A percentile compares a stretch with the other conserved stretches of the same genome.
Evolutionary conservation across 768 basidiomycete genomes (phyloP).

Genomic region (Clavulina sp.): DNA sequence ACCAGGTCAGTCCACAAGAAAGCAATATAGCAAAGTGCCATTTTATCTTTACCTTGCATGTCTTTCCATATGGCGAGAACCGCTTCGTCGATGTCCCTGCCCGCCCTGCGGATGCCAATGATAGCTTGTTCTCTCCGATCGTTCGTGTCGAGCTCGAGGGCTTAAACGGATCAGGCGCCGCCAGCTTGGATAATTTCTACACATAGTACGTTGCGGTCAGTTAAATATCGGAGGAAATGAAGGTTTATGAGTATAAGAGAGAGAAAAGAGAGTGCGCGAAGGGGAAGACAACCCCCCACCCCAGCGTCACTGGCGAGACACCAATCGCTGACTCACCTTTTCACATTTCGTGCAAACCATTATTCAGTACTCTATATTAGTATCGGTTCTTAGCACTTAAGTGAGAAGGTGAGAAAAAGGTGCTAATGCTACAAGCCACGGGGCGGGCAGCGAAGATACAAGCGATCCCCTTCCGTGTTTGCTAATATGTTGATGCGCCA

Average conservation of each 20-base stretch:
- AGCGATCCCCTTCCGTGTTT: neutral
- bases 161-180: constrained; percentile 75
- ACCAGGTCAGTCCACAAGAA: too few species aligned
- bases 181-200: constrained; percentile 80
- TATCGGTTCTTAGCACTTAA: neutral
- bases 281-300: neutral
- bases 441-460: neutral
- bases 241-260: neutral
- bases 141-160: constrained; percentile 57
- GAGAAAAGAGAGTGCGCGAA: too few species aligned
- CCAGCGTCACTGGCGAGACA: constrained; percentile 4
- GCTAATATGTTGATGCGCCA: neutral
- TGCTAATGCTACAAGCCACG: neutral
- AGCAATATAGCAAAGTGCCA: too few species aligned
- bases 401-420: neutral
- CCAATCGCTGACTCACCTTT: constrained; percentile 26
- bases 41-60: too few species aligned
- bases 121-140: constrained; percentile 72
- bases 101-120: constrained; percentile 19
- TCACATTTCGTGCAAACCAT: constrained; percentile 89
- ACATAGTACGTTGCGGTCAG: constrained; percentile 14
- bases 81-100: constrained; percentile 51
- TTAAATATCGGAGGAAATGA: too few species aligned
- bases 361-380: constrained; percentile 1
- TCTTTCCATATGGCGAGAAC: constrained; percentile 75